Evolutionary conservation across 331 rosid species (phyloP).

Genomic region (Pyrus hybrid): DNA sequence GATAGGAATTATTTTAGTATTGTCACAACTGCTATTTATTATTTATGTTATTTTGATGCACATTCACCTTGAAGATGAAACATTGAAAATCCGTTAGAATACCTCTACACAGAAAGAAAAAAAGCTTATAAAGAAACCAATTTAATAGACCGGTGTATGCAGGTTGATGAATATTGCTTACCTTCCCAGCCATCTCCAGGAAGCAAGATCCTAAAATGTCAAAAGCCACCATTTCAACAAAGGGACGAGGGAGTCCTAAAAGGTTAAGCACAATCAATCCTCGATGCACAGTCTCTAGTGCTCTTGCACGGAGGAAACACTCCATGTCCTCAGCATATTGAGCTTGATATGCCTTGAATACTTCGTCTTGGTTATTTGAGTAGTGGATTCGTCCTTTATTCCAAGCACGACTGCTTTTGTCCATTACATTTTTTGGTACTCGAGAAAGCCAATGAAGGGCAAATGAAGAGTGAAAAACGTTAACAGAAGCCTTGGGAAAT

Average conservation of each 20-base stretch:
- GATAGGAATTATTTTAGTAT: neutral
- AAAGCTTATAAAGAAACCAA: no score
- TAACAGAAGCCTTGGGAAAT: neutral
- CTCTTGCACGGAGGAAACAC: neutral
- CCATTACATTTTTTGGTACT: neutral
- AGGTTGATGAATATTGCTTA: neutral
- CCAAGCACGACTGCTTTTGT: neutral
- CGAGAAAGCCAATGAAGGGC: neutral
- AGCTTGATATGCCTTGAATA: neutral
- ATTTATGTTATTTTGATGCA: no score
- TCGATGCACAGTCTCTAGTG: neutral
- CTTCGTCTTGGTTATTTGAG: neutral
- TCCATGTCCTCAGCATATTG: neutral
- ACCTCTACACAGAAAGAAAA: no score
- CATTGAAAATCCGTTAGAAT: no score
- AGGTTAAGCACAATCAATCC: neutral
- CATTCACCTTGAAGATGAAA: no score
- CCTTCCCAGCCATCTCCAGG: neutral
- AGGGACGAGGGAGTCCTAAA: no score
- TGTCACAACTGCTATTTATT: no score
- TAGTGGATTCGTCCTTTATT: neutral
- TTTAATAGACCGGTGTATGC: neutral
- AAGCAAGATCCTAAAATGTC: neutral
- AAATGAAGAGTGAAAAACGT: neutral
- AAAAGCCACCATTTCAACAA: no score